Evolutionary conservation across 163 green algal genomes (phyloP).

Genomic region (Botryococcus braunii): DNA sequence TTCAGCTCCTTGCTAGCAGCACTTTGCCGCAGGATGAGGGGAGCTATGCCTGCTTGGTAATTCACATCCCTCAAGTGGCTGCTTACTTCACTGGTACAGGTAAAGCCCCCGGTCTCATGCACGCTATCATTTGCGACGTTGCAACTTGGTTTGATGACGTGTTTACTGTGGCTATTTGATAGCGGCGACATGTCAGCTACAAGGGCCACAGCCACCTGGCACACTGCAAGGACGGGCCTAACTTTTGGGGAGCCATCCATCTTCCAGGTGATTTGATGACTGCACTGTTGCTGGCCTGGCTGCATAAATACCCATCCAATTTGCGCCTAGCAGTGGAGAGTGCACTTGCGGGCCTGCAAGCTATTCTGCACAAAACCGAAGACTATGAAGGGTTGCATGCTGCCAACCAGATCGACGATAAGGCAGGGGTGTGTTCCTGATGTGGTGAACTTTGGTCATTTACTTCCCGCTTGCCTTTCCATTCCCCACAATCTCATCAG

Average conservation of each 20-base stretch:
- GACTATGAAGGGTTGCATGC: constrained; percentile 18
- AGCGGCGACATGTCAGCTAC: too few species aligned
- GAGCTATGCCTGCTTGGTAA: constrained; percentile 22
- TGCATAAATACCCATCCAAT: constrained; percentile 43
- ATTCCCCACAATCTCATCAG: too few species aligned
- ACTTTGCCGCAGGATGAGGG: constrained; percentile 35
- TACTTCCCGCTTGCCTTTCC: too few species aligned
- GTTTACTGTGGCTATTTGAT: neutral
- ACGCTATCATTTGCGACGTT: neutral
- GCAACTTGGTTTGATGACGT: neutral
- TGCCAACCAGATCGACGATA: constrained; percentile 26
- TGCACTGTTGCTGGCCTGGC: constrained; percentile 61
- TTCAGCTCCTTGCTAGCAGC: constrained; percentile 55
- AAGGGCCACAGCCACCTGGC: too few species aligned
- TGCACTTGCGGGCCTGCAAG: constrained; percentile 57
- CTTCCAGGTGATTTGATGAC: constrained; percentile 59
- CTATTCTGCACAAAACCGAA: constrained; percentile 51
- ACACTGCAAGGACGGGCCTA: too few species aligned
- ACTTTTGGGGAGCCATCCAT: neutral
- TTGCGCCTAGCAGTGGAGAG: constrained; percentile 51
- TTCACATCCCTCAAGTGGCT: constrained; percentile 46
- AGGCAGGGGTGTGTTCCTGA: constrained; percentile 20
- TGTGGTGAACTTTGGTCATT: too few species aligned
- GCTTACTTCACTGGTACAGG: constrained; percentile 78
- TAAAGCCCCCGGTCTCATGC: constrained; percentile 9